A percentile compares a stretch with the other conserved stretches of the same genome.
Evolutionary conservation across 2,329 filamentous ascomycete genomes (phyloP).

Genomic region (Fusarium metavorans): DNA sequence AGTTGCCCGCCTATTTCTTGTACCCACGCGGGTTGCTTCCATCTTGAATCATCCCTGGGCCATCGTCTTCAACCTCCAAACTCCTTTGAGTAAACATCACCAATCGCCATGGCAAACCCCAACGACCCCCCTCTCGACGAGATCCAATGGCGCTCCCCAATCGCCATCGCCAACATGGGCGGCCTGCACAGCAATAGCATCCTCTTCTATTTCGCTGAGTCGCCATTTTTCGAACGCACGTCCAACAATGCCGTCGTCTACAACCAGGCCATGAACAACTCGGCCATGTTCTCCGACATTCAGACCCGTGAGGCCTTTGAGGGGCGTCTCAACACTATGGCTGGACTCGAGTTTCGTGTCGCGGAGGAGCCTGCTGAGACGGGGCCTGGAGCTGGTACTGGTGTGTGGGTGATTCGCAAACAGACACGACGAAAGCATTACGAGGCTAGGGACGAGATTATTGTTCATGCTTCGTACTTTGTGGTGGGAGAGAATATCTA

Average conservation of each 20-base stretch:
- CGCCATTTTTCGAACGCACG: conserved; percentile 75
- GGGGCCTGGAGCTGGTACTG: conserved; percentile 72
- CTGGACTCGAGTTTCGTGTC: conserved; percentile 75
- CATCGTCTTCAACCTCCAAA: neutral
- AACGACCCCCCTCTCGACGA: conserved; percentile 71
- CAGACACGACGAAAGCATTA: conserved; percentile 71
- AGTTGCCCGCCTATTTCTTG: neutral
- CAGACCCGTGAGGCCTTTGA: conserved; percentile 74
- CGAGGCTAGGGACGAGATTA: conserved; percentile 67
- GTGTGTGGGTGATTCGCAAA: conserved; percentile 78
- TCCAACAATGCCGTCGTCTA: conserved; percentile 76
- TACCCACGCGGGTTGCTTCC: neutral
- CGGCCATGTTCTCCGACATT: conserved; percentile 67
- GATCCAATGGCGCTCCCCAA: conserved; percentile 73
- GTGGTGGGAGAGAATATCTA: conserved; percentile 75
- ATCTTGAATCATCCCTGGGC: neutral
- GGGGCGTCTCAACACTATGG: conserved; percentile 71
- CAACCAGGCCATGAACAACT: conserved; percentile 72
- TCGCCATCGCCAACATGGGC: conserved; percentile 61
- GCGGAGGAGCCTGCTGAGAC: conserved; percentile 74
- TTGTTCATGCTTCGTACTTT: conserved; percentile 71
- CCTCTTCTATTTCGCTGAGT: conserved; percentile 75
- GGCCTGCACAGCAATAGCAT: conserved; percentile 74
- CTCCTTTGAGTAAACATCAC: conserved; percentile 17
- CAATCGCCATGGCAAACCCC: conserved; percentile 55